These are phyloP conservation scores for Thelephora ganbajun DNA, from an alignment of 768 basidiomycete genomes.

Conservation along the genomic window DNA sequence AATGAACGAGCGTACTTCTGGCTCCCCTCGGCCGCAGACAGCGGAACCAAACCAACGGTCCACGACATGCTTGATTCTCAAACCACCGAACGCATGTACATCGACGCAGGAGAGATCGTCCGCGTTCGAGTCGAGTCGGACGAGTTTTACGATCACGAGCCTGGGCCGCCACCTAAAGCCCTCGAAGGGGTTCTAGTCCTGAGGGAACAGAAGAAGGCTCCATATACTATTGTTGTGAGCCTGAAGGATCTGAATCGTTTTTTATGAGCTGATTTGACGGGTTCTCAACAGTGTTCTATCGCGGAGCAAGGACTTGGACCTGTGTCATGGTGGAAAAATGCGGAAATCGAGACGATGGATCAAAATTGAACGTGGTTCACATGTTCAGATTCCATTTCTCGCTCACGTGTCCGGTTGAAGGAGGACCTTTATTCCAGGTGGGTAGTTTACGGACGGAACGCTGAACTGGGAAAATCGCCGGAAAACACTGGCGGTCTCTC, in stretches of 20 bases:
- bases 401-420: too few species aligned
- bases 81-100: conserved; percentile 58
- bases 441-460: too few species aligned
- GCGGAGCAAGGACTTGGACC: conserved; percentile 75
- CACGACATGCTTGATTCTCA: conserved; percentile 62
- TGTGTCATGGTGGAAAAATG: conserved; percentile 58
- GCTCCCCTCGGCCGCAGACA: conserved; percentile 34
- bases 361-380: conserved; percentile 17
- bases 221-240: conserved; percentile 60
- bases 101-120: conserved; percentile 62
- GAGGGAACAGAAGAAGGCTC: conserved; percentile 35
- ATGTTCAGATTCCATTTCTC: too few species aligned
- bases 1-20: conserved; percentile 79
- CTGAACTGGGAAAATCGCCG: too few species aligned
- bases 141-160: conserved; percentile 78
- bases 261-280: not conserved
- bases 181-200: conserved; percentile 50
- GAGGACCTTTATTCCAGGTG: too few species aligned
- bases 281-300: conserved; percentile 50
- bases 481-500: too few species aligned
- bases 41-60: conserved; percentile 28
- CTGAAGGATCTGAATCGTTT: not conserved
- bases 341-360: conserved; percentile 26
- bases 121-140: conserved; percentile 71
- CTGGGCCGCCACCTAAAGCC: conserved; percentile 60